Evolutionary conservation across 805 yeast genomes (phyloP), one percentile per base, ranked within the genome.

Genomic region (Saturnispora sanitii): DNA sequence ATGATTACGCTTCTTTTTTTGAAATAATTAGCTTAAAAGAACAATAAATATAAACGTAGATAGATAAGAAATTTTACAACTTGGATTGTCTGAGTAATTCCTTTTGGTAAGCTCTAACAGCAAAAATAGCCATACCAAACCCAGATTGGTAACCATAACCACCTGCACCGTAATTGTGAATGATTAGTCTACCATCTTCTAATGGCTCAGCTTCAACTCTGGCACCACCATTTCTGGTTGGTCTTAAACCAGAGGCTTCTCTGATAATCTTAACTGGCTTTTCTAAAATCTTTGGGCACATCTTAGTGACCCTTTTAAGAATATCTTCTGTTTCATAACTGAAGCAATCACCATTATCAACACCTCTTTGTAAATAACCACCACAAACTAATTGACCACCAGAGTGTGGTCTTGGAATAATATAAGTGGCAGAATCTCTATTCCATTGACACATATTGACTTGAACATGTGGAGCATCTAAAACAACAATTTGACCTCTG

Each of bases 401-500:
- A 1, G 83, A 73, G 41, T 66, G 59, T 0, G 88, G 86, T 46
- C 90, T 68, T 43, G 85, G 85, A 55, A 82, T 82, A 38, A 77
- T 67, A 49, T 82, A 82, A 1, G 86, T 79, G 4, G 82, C 75
- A 44, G 63, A 66, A 37, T 68, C 72, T 3, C 55, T 58, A 13
- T 80, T 79, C 82, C 82, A 77, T 39, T 73, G 61, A 65, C 75
- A 53, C 45, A 59, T 60, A 55, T 80, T 82, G 49, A 73, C 76
- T 25, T 62, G 62, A 45, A 82, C 65, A 50, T 79, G 82, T 3
- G 87, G 86, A 0, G 86, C 85, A 44, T 67, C 70, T 18, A 82
- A 67, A 8, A 82, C 78, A 15, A 82, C 79, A 20, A 82, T 85
- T 54, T 83, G 94, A 4, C 94, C 94, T 44, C 94, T 65, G 1